Evolutionary conservation across 1,284 basidiomycete genomes (phyloP).

Genomic region (Marasmius fiardii): DNA sequence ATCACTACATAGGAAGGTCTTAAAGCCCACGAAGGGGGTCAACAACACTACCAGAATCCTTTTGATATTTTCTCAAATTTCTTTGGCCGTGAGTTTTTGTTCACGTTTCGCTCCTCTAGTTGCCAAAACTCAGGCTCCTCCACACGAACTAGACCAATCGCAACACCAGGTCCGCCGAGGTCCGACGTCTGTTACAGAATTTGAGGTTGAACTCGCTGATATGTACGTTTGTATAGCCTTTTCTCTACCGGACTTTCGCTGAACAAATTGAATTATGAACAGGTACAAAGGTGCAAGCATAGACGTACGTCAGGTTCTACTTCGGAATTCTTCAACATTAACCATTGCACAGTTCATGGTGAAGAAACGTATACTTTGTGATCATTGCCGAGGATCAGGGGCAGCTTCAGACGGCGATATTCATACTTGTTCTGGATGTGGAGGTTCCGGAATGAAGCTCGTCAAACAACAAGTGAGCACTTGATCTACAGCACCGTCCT

Average conservation of each 20-base stretch:
- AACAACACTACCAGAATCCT: constrained; percentile 72
- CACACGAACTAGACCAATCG: constrained; percentile 31
- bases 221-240: constrained; percentile 50
- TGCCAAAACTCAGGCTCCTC: constrained; percentile 12
- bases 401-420: constrained; percentile 87
- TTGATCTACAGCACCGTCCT: background rate
- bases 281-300: constrained; percentile 79
- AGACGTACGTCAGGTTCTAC: constrained; percentile 52
- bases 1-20: constrained; percentile 64
- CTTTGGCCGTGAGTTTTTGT: constrained; percentile 65
- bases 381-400: constrained; percentile 90
- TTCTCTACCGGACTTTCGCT: background rate
- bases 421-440: constrained; percentile 76
- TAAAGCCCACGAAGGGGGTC: constrained; percentile 81
- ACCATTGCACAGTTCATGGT: constrained; percentile 71
- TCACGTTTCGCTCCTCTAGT: background rate
- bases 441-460: constrained; percentile 82
- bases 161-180: constrained; percentile 75
- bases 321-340: constrained; percentile 1
- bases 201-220: constrained; percentile 83
- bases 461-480: constrained; percentile 70
- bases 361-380: constrained; percentile 85
- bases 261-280: constrained; percentile 13
- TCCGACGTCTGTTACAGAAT: constrained; percentile 80
- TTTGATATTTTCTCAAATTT: constrained; percentile 92